Evolutionary conservation across 352 stramenopile species (phyloP).

Genomic region (Phytopythium oedochilum): DNA sequence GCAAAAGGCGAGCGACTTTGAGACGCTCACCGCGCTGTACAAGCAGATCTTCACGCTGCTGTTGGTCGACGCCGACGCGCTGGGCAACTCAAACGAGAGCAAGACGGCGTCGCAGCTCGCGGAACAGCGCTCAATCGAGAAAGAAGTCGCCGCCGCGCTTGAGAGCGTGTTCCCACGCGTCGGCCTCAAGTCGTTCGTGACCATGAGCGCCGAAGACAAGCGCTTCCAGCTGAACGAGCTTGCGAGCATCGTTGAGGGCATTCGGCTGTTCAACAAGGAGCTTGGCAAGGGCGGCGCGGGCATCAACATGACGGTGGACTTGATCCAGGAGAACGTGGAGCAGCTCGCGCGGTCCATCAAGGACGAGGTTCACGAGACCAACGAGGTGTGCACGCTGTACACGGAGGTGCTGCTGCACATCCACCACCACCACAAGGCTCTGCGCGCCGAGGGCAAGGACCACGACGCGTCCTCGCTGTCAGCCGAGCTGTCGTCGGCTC

Average conservation of each 20-base stretch:
- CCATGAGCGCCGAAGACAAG: constrained; percentile 88
- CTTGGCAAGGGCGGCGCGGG: constrained; percentile 83
- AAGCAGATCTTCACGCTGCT: constrained; percentile 84
- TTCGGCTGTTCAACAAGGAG: constrained; percentile 92
- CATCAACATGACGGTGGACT: constrained; percentile 56
- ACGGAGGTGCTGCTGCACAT: constrained; percentile 72
- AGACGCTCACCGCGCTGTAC: constrained; percentile 90
- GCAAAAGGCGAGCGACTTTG: constrained; percentile 81
- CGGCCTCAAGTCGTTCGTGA: constrained; percentile 92
- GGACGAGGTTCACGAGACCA: constrained; percentile 55
- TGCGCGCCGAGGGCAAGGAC: constrained; percentile 16
- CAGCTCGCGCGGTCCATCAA: constrained; percentile 43
- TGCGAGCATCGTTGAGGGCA: constrained; percentile 89
- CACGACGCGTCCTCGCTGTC: constrained; percentile 3
- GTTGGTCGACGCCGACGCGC: constrained; percentile 59
- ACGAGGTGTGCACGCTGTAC: constrained; percentile 77
- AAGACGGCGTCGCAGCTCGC: constrained; percentile 28
- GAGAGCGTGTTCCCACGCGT: constrained; percentile 95
- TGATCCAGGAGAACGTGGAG: constrained; percentile 51
- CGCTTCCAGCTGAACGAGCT: constrained; percentile 89
- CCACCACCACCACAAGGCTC: constrained; percentile 39
- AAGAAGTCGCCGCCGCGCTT: constrained; percentile 87
- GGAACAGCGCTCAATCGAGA: constrained; percentile 71
- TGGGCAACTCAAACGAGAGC: constrained; percentile 5
- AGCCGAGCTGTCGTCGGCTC: constrained; percentile 16